Evolutionary conservation across 768 basidiomycete genomes (phyloP), one percentile per base, ranked within the genome.

Genomic region (Boletus reticulatus): DNA sequence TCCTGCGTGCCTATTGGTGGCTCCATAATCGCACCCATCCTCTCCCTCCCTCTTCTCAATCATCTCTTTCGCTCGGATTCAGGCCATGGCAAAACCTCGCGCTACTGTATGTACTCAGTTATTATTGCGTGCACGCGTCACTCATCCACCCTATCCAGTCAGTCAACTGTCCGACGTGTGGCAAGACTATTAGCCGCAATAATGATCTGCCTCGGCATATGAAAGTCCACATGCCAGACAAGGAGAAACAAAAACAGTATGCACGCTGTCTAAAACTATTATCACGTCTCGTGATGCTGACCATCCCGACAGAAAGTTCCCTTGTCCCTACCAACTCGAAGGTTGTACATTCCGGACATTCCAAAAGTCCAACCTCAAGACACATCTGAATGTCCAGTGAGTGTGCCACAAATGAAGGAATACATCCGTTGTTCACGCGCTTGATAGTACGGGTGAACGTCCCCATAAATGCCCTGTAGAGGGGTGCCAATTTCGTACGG

Each of bases 321-420:
- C 20, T 3, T 73, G 72, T 19, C 55, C 66, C 4, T 52, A 56
- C 37, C 14, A 32, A 22, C 22, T 22, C 22, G 22, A 22, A 0
- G 64, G 56, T 6, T 73, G 72, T 27, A n/a, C 19, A 0, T 67
- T 62, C 45, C 58, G 41, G 11, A 50, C 73, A 0, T 61, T 69
- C 2, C 73, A 73, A 16, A 52, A 46, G 3, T 68, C 64, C 0
- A 73, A 72, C 24, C 24, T 74, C 1, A 20, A 34, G 0, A 67
- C 65, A 0, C 73, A 73, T 22, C 6, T 66, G 12, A 62, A 62
- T 13, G 59, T 51, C 6, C 72, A 73, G 72, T 73, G 49, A 58
- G 72, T 70, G 24, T 29, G 2, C 29, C 24, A 52, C 34, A 6
- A 19, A 47, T 41, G 14, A 19, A 9, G 20, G 0, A 29, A 32